Evolutionary conservation across 2,329 filamentous ascomycete genomes (phyloP).

Genomic region (Calonectria leucothoes): DNA sequence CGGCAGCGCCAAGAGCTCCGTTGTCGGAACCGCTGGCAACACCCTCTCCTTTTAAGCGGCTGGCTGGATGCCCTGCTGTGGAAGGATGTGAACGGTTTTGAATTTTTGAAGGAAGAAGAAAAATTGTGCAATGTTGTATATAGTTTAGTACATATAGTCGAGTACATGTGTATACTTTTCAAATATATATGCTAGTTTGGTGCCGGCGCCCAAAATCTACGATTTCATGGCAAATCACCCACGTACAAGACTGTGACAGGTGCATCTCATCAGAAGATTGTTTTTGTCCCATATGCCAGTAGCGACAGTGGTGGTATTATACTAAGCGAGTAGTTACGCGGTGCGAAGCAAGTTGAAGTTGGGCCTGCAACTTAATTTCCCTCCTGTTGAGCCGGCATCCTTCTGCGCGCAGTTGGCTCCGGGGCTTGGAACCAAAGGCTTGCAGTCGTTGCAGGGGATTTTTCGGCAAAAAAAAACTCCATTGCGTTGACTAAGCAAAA

Average conservation of each 20-base stretch:
- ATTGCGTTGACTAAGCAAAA: constrained; percentile 38
- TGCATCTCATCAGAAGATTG: not conserved
- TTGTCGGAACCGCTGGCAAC: constrained; percentile 53
- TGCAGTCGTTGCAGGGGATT: not conserved
- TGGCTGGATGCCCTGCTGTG: not conserved
- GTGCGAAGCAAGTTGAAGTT: not conserved
- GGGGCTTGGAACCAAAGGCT: not conserved
- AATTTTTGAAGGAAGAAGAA: not conserved
- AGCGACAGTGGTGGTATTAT: not conserved
- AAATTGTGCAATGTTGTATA: constrained; percentile 1
- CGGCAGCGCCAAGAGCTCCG: constrained; percentile 52
- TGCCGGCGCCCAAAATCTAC: not conserved
- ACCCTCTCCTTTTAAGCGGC: constrained; percentile 48
- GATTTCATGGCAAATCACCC: not conserved
- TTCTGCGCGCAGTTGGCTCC: not conserved
- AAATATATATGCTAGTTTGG: not conserved
- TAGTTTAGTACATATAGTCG: not conserved
- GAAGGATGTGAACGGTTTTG: not conserved
- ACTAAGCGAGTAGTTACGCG: not conserved
- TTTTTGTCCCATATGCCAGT: not conserved
- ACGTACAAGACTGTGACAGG: not conserved
- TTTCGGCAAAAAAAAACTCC: not conserved
- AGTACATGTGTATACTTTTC: not conserved
- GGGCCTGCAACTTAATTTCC: not conserved
- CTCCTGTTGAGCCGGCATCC: not conserved